Base-by-base conservation (phyloP, 306 rosid genomes). In the Luffa aegyptiaca region DNA sequence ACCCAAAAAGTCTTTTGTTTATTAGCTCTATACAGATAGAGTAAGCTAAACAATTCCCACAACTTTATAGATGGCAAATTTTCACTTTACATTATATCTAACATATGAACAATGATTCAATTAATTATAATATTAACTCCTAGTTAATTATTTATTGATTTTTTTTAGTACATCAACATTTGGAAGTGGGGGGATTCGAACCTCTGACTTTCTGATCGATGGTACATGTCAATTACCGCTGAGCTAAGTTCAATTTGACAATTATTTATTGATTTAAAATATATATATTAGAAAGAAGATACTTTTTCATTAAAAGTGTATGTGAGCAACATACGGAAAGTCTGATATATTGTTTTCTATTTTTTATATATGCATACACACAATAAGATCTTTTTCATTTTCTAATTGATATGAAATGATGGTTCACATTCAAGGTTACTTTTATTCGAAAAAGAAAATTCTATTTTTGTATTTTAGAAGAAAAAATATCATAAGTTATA, bases 1-100 rank as follows among this genome's bases (percentile, higher is more conserved):
- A 26, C 58, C 59, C 77, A 48, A 46, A 72, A 72, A 72, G 77
- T 72, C 57, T 26, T 71, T 46, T 71, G 12, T 13, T 71, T 11
- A 68, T n/a, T 45, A 71, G 56, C n/a, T 71, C 76, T 71, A 71
- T 71, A 5, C 76, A 49, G 46, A 45, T 71, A 31, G 77, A 48
- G 44, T 72, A 72, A 21, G 77, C 77, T 48, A 72, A 72, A 72
- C 31, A 72, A 48, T 72, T 48, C 59, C 41, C 76, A 45, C 77
- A 72, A 45, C 59, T 72, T 72, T 45, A 18, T 70, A 18, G 76
- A 70, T 10, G 31, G 26, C 5, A 66, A 70, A 44, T 45, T 45
- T 71, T 71, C 18, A 71, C 76, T 66, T 46, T 45, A 71, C 76
- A 39, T 46, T 45, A 48, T 45, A 70, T 44, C 11, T 31, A 61